Evolutionary conservation across 78 protist species (phyloP), one percentile per base, ranked within the genome.

Genomic region (Dictyostelium citrinum): DNA sequence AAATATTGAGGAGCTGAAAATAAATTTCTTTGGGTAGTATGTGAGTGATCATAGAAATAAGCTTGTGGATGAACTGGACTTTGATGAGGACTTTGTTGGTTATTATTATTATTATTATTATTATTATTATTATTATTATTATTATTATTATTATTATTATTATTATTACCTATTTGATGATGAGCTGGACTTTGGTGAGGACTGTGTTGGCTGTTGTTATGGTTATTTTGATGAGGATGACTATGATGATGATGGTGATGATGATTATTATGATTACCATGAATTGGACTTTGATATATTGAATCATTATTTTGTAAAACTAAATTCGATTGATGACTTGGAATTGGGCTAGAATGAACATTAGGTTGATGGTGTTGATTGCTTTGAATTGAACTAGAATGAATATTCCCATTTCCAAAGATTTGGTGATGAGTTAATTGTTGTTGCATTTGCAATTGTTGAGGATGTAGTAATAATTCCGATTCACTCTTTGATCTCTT

Each of bases 381-480:
- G 27, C 9, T 10, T 64, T 27, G 77, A 14, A 33, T 12, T 17
- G 77, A 45, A 70, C 77, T 70, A 10, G 77, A 70, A 33, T 70
- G 77, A 33, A 70, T 20, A 33, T 10, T 33, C 0, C 37, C 39
- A 70, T 29, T 64, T 64, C 43, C 24, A 33, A 27, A 29, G 31
- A n/a, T 10, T 5, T 72, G 51, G 6, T 22, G 51, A 1, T 76
- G 76, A 10, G 33, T 27, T 27, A 37, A 22, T 10, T 39, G 46
- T 22, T 75, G 60, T 20, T 75, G 51, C 43, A 75, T 75, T 77
- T 77, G 82, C 29, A 37, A 41, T 77, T 33, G 82, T 45, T 77
- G 82, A 46, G 45, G 33, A 45, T 45, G 67, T n/a, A 55, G 20
- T 27, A 55, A 55, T 55, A 55, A 20, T 55, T 55, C 64, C 3